phyloP scores from a whole-genome alignment of 2,329 filamentous ascomycete genomes.

The Paracamarosporium sp. region DNA sequence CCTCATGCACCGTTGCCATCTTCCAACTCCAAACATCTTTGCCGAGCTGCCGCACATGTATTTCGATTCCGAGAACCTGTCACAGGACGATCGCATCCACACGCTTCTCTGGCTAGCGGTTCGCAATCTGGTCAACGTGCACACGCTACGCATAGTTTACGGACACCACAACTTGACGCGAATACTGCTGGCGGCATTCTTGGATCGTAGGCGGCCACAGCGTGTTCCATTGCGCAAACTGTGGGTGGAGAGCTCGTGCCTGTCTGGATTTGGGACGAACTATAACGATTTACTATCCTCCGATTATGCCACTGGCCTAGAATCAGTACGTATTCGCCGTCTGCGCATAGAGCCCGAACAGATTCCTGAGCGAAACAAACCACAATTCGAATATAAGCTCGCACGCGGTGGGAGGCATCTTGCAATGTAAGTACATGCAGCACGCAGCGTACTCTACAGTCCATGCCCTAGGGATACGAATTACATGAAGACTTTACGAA shows the following conservation, averaged over 20 bases:
- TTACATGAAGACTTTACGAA: too few species aligned
- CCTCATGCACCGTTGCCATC: slow-evolving; percentile 55
- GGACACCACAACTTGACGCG: slow-evolving; percentile 52
- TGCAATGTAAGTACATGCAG: background rate
- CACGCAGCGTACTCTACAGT: background rate
- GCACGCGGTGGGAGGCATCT: slow-evolving; percentile 33
- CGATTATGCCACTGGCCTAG: slow-evolving; percentile 40
- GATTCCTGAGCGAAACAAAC: slow-evolving; percentile 12
- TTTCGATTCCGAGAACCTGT: slow-evolving; percentile 49
- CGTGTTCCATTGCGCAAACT: slow-evolving; percentile 45
- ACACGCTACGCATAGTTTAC: slow-evolving; percentile 53
- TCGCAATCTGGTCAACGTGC: slow-evolving; percentile 50
- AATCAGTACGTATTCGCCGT: slow-evolving; percentile 51
- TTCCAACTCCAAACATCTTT: slow-evolving; percentile 54
- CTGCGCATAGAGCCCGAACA: slow-evolving; percentile 37
- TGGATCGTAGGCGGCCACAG: slow-evolving; percentile 39
- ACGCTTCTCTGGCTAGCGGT: slow-evolving; percentile 47
- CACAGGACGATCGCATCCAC: slow-evolving; percentile 49
- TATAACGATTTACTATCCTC: slow-evolving; percentile 22
- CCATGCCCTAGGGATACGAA: too few species aligned
- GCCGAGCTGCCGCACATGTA: slow-evolving; percentile 48
- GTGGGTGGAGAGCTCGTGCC: slow-evolving; percentile 55
- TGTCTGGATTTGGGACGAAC: slow-evolving; percentile 33
- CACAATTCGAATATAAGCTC: slow-evolving; percentile 33
- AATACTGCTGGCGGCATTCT: slow-evolving; percentile 48